Conservation (phyloP, 352 stramenopile species). For the Pythium insidiosum region DNA sequence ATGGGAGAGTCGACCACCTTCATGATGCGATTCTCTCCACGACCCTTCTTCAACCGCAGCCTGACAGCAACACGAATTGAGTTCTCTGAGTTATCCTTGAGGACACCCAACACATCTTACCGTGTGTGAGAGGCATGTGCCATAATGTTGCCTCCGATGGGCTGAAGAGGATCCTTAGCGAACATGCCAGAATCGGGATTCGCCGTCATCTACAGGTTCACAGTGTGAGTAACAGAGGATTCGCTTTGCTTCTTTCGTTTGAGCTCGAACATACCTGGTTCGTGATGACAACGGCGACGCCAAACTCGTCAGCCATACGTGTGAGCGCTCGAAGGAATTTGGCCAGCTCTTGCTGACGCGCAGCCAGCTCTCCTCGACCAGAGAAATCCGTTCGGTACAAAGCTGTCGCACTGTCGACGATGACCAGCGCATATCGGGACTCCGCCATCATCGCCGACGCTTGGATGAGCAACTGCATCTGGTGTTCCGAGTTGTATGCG, state of each 20-base stretch:
- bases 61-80: constrained; percentile 14
- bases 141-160: constrained; percentile 90
- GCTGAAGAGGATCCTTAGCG: constrained; percentile 84
- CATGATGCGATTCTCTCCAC: constrained; percentile 98
- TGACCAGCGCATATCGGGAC: constrained; percentile 91
- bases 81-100: neutral
- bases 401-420: constrained; percentile 98
- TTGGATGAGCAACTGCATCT: constrained; percentile 97
- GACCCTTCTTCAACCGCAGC: constrained; percentile 94
- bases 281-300: constrained; percentile 92
- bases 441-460: constrained; percentile 98
- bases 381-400: constrained; percentile 99
- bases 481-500: constrained; percentile 99
- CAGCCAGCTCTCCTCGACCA: constrained; percentile 95
- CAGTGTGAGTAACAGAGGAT: neutral
- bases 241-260: neutral
- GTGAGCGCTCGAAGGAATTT: constrained; percentile 97
- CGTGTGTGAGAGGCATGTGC: constrained; percentile 75
- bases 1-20: constrained; percentile 96
- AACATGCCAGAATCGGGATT: constrained; percentile 89
- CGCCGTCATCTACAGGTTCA: constrained; percentile 62
- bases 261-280: constrained; percentile 50
- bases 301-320: constrained; percentile 98
- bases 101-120: constrained; percentile 15
- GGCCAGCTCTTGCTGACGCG: constrained; percentile 85